phyloP scores from a whole-genome alignment of 495 filamentous ascomycete species.

The Lichina pygmaea region DNA sequence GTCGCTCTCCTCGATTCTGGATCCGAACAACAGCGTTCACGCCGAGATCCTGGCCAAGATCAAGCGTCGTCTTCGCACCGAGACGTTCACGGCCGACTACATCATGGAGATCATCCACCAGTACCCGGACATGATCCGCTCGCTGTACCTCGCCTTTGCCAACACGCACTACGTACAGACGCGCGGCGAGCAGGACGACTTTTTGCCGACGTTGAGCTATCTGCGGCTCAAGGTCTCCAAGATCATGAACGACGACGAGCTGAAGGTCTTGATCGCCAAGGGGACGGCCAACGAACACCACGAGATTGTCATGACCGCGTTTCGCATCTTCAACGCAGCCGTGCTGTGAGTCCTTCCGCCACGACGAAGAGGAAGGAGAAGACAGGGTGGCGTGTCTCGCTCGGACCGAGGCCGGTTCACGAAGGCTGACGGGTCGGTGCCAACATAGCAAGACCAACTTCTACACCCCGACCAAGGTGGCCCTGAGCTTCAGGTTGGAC shows the following conservation, averaged over 20 bases:
- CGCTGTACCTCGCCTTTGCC: slow-evolving; percentile 77
- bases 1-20: slow-evolving; percentile 57
- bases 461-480: slow-evolving; percentile 96
- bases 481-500: slow-evolving; percentile 83
- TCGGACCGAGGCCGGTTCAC: neutral
- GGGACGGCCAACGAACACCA: slow-evolving; percentile 80
- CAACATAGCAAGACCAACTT: slow-evolving; percentile 66
- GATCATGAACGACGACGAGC: slow-evolving; percentile 48
- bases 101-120: slow-evolving; percentile 89
- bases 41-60: slow-evolving; percentile 83
- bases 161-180: slow-evolving; percentile 73
- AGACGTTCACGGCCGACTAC: slow-evolving; percentile 95
- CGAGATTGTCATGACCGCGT: slow-evolving; percentile 93
- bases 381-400: neutral
- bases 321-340: slow-evolving; percentile 74
- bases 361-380: no score
- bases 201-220: slow-evolving; percentile 59
- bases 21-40: slow-evolving; percentile 55
- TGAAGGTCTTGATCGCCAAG: slow-evolving; percentile 59
- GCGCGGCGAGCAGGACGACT: slow-evolving; percentile 45
- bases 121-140: slow-evolving; percentile 67
- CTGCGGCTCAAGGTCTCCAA: slow-evolving; percentile 42
- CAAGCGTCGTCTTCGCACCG: slow-evolving; percentile 79
- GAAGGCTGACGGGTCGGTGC: neutral
- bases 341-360: slow-evolving; percentile 21